Evolutionary conservation across 202 grass and related monocot species (phyloP).

Genomic region (Schoenoplectus triqueter): DNA sequence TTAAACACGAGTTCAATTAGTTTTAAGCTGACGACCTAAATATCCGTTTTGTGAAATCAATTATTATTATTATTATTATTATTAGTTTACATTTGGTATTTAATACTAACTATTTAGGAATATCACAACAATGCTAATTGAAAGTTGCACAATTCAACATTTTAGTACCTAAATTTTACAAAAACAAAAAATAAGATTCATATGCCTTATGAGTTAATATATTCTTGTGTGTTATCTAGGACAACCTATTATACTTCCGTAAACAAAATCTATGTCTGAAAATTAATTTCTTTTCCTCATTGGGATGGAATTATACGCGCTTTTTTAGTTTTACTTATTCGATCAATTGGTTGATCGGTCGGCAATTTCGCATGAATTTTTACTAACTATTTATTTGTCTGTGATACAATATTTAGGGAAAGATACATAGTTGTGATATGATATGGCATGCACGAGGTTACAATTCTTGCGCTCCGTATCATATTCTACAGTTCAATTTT

Average conservation of each 20-base stretch:
- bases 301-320: neutral
- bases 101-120: neutral
- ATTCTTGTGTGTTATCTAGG: neutral
- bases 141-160: neutral
- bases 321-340: neutral
- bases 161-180: neutral
- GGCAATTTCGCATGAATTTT: neutral
- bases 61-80: neutral
- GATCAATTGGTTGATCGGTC: neutral
- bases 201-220: neutral
- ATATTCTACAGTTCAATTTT: slow-evolving; percentile 8
- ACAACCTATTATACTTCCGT: neutral
- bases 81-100: neutral
- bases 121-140: neutral
- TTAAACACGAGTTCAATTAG: neutral
- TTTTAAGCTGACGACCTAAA: neutral
- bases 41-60: too few relatives aligned
- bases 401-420: neutral
- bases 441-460: neutral
- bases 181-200: neutral
- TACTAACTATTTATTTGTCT: neutral
- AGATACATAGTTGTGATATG: neutral
- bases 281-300: neutral
- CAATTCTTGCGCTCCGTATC: neutral
- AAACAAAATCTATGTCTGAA: neutral